These are phyloP conservation scores for Trichocomaceae sp. DNA, from an alignment of 2,329 filamentous ascomycete genomes.

Conservation along the genomic window DNA sequence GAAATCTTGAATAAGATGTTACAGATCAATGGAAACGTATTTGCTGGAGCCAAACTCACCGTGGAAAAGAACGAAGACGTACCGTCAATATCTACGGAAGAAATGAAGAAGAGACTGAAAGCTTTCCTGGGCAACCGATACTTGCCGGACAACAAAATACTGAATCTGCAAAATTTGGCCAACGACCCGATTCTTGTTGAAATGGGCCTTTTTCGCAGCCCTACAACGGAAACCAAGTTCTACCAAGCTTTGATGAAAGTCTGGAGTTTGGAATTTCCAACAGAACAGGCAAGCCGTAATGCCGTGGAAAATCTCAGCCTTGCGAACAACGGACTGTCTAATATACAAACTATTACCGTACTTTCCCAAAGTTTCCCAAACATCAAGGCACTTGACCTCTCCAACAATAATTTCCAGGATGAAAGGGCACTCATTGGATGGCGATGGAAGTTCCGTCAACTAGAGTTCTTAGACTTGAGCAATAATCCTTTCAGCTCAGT, in stretches of 20 bases:
- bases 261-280: slow-evolving; percentile 70
- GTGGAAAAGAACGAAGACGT: slow-evolving; percentile 44
- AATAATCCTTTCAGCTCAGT: slow-evolving; percentile 66
- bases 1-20: slow-evolving; percentile 59
- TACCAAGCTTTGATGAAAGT: slow-evolving; percentile 89
- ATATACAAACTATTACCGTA: slow-evolving; percentile 64
- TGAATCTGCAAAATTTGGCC: slow-evolving; percentile 74
- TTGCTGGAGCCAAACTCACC: slow-evolving; percentile 57
- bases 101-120: slow-evolving; percentile 63
- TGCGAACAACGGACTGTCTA: slow-evolving; percentile 69
- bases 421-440: slow-evolving; percentile 64
- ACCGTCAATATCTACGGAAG: slow-evolving; percentile 40
- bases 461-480: slow-evolving; percentile 73
- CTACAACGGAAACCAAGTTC: slow-evolving; percentile 71
- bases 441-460: slow-evolving; percentile 68
- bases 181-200: slow-evolving; percentile 64
- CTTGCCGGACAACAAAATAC: slow-evolving; percentile 61
- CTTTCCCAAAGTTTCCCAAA: slow-evolving; percentile 76
- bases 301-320: slow-evolving; percentile 77
- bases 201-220: slow-evolving; percentile 68
- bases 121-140: slow-evolving; percentile 70
- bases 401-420: slow-evolving; percentile 68
- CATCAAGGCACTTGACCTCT: slow-evolving; percentile 81
- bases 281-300: slow-evolving; percentile 63
- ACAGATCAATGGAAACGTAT: slow-evolving; percentile 62